Base-by-base conservation (phyloP, 2,329 filamentous ascomycete species). In the Aspergillus fructus region DNA sequence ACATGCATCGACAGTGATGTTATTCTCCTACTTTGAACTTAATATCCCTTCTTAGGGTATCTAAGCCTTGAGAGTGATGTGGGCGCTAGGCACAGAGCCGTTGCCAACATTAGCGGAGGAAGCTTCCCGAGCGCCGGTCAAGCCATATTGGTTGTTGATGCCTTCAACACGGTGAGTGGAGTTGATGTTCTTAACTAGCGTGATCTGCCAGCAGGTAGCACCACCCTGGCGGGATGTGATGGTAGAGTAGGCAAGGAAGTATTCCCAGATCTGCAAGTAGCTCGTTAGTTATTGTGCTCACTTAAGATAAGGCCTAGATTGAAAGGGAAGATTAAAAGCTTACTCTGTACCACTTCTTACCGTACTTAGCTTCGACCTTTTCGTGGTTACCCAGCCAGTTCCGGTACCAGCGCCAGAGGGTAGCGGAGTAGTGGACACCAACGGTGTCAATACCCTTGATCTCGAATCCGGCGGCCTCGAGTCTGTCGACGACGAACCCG, bases 301-400 rank as follows among this genome's bases (percentile, higher is more conserved):
- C 8, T 30, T 9, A 9, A 11, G 27, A 30, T 11, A 30, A 2
- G 9, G 27, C 9, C 27, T 39, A 9, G 23, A 24, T 5, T 2
- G 11, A 2, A 27, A 33, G 15, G 13, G 17, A 11, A 37, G 13
- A 24, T 12, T 23, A 53, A 24, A 63, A 60, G 82, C 89, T 81
- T 83, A 93, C 90, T 76, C 93, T 88, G 85, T 90, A 99, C 94
- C 94, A 99, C 72, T 90, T 84, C 72, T 89, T 87, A 70, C 94
- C 94, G 73, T 97, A 97, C 84, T 97, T 97, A 72, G 90, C 91
- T 76, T 89, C 85, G 61, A 97, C 90, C 81, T 96, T 96, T 58
- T 96, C 91, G 66, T 84, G 83, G 84, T 97, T 97, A 78, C 83
- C 91, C 75, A 97, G 84, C 94, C 94, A 97, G 85, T 97, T 97